phyloP scores from a whole-genome alignment of 805 yeast species.

The Grigorovia humatica region DNA sequence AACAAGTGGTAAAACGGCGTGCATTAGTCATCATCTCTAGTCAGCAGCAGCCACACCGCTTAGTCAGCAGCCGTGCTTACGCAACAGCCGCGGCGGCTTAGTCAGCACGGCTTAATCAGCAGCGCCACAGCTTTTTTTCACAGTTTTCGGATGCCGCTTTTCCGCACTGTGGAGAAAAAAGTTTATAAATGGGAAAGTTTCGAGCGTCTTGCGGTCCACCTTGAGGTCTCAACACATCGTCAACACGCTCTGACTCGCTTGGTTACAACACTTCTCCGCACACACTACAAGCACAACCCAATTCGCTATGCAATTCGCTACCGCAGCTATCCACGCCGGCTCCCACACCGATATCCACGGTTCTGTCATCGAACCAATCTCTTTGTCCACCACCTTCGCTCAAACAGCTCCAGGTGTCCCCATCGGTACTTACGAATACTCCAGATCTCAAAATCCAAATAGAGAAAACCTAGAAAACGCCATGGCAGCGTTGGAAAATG shows the following conservation, averaged over 20 bases:
- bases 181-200: too few relatives aligned
- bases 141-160: neutral
- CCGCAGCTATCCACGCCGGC: constrained; percentile 80
- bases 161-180: neutral
- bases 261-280: neutral
- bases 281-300: too few relatives aligned
- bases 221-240: constrained; percentile 15
- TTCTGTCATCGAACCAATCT: constrained; percentile 78
- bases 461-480: constrained; percentile 72
- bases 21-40: too few relatives aligned
- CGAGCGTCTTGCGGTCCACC: too few relatives aligned
- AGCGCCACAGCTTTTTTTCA: neutral
- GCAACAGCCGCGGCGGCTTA: too few relatives aligned
- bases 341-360: constrained; percentile 68
- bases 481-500: constrained; percentile 70
- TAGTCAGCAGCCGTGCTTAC: neutral
- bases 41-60: neutral
- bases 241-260: constrained; percentile 19
- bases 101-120: neutral
- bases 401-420: constrained; percentile 72
- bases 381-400: constrained; percentile 76
- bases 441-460: constrained; percentile 80
- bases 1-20: neutral
- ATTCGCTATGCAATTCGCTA: constrained; percentile 40
- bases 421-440: constrained; percentile 70